Evolutionary conservation across 768 basidiomycete genomes (phyloP), one percentile per base, ranked within the genome.

Genomic region (Boletellus emodensis): DNA sequence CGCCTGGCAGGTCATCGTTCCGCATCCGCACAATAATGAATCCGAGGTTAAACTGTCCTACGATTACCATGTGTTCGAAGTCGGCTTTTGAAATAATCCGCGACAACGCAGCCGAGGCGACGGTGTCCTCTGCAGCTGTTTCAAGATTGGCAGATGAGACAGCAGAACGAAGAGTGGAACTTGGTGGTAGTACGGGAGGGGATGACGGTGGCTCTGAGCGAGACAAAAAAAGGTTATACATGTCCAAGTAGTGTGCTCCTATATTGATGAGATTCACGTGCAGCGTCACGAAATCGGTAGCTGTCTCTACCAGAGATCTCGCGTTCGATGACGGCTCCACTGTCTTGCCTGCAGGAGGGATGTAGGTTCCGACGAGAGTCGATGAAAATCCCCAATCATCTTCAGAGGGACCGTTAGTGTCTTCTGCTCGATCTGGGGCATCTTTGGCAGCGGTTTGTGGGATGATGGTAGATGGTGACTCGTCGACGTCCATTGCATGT

Each of bases 1-100:
- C 30, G 2, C 24, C 38, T 18, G n/a, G 47, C 0, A n/a, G 20
- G 20, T 12, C 26, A 33, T 20, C 41, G 17, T 73, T 73, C 49
- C 73, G 72, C 57, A 87, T 78, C 6, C 94, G 81, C 3, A 82
- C 80, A 50, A 99, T 79, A 66, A 99, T 92, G 69, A 99, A 99
- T 0, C 94, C 94, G 30, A 86, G 78, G 60, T 99, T 99, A 69
- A 97, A 99, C 68, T 99, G 96, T 0, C 96, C 96, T 38, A 95
- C 57, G 12, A 96, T 71, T 0, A 84, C 75, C 96, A 99, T 98
- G 6, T 58, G 57, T 7, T 67, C 77, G 59, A 99, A 98, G 69
- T 99, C 94, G 2, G 68, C 64, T 71, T 98, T 98, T 38, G 82
- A 78, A 24, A 99, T 94, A 32, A 92, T 83, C 14, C 94, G 81